Percentiles rank a stretch among this genome's conserved stretches.
phyloP scores from a whole-genome alignment of 2,329 filamentous ascomycete genomes.

The Diaporthe caulivora region DNA sequence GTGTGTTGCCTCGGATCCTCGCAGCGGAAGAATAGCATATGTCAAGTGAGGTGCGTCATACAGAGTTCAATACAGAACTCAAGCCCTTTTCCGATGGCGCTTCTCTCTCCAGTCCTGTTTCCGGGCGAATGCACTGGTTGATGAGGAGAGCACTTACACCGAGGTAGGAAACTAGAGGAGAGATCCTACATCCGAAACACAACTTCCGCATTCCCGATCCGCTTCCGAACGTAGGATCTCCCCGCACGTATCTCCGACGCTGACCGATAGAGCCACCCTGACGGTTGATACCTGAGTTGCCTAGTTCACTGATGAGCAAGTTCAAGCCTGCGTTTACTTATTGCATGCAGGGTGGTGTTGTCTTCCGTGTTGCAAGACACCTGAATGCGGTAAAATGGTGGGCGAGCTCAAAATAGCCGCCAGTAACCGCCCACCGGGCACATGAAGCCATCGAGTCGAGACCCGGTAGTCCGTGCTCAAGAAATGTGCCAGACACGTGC shows the following conservation, averaged over 20 bases:
- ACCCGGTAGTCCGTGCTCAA: too few species aligned
- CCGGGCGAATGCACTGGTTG: background rate
- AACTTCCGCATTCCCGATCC: conserved; percentile 34
- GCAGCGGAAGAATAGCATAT: background rate
- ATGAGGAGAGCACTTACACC: conserved; percentile 6
- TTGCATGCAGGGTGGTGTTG: too few species aligned
- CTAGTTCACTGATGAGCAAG: background rate
- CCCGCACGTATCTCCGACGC: conserved; percentile 13
- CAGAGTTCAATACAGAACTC: background rate
- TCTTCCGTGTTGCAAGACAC: too few species aligned
- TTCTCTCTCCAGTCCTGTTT: background rate
- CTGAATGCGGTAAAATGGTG: too few species aligned
- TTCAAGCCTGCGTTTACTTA: too few species aligned
- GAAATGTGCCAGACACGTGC: too few species aligned
- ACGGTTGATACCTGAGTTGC: background rate
- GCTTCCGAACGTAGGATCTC: conserved; percentile 15
- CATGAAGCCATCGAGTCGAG: too few species aligned
- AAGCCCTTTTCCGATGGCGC: background rate
- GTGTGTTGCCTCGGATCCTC: too few species aligned
- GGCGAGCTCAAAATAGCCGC: too few species aligned
- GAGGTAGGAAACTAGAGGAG: background rate
- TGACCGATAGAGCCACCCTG: conserved; percentile 9
- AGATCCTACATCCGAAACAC: conserved; percentile 14
- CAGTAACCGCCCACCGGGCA: too few species aligned
- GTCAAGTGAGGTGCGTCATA: background rate